Percentiles rank a stretch among this genome's conserved stretches.
Evolutionary conservation across 805 yeast species (phyloP).

Genomic region (Metschnikowia baotianmanensis): DNA sequence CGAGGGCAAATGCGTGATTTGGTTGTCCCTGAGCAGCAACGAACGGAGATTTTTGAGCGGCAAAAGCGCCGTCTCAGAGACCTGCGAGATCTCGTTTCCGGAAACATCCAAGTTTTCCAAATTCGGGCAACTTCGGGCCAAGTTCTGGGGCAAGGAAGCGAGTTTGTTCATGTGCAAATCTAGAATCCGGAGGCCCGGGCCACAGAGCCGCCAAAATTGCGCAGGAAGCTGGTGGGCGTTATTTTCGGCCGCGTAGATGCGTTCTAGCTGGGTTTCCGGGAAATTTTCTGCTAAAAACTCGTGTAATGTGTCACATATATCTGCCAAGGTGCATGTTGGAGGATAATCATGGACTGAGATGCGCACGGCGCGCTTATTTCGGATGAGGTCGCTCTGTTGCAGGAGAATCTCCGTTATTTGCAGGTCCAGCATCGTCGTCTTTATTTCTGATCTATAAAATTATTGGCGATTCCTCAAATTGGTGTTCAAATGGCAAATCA

Average conservation of each 20-base stretch:
- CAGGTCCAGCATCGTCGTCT: too few relatives aligned
- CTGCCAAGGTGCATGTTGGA: constrained; percentile 10
- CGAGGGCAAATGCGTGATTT: constrained; percentile 53
- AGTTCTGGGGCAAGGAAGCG: constrained; percentile 48
- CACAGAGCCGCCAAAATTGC: constrained; percentile 13
- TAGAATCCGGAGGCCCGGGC: constrained; percentile 39
- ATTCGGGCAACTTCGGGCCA: constrained; percentile 32
- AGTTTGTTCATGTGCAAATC: constrained; percentile 66
- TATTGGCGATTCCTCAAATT: too few relatives aligned
- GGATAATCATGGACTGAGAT: constrained; percentile 15
- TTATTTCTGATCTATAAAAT: too few relatives aligned
- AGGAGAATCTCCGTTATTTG: constrained; percentile 5
- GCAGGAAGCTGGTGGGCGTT: constrained; percentile 11
- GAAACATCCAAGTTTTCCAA: constrained; percentile 70
- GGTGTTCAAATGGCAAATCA: too few relatives aligned
- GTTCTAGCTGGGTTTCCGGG: constrained; percentile 16
- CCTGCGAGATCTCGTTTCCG: constrained; percentile 45
- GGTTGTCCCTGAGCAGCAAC: constrained; percentile 60
- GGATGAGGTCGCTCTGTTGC: constrained; percentile 14
- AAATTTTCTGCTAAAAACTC: constrained; percentile 10
- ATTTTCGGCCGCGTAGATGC: constrained; percentile 12
- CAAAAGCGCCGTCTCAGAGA: constrained; percentile 45
- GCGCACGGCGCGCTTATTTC: constrained; percentile 13
- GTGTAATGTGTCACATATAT: constrained; percentile 12
- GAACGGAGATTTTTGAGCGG: constrained; percentile 49